phyloP scores from a whole-genome alignment of 2,329 filamentous ascomycete genomes.

The Gnomoniopsis sp. region DNA sequence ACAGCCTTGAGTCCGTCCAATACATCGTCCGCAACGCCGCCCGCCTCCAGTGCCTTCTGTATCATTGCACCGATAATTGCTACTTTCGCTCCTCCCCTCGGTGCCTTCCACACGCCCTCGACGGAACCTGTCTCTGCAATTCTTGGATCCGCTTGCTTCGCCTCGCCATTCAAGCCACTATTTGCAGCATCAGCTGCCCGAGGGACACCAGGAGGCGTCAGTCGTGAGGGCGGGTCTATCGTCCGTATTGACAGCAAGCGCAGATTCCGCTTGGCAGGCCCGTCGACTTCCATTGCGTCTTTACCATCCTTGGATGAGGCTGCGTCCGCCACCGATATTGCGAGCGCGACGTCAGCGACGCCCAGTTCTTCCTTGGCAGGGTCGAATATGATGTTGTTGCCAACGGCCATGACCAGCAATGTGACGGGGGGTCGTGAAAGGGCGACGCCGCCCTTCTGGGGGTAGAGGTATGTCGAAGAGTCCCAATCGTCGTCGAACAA shows the following conservation, averaged over 20 bases:
- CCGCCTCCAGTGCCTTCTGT: constrained; percentile 69
- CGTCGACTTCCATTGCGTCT: constrained; percentile 40
- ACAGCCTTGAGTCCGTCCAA: constrained; percentile 76
- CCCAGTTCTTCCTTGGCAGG: constrained; percentile 87
- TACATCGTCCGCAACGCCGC: constrained; percentile 83
- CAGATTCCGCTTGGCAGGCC: constrained; percentile 38
- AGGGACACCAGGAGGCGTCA: constrained; percentile 69
- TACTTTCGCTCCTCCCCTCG: constrained; percentile 78
- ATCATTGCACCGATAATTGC: constrained; percentile 70
- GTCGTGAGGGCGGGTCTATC: constrained; percentile 69
- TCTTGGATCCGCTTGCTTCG: constrained; percentile 33
- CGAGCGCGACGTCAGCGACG: constrained; percentile 85
- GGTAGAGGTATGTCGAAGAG: constrained; percentile 74
- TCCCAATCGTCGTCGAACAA: constrained; percentile 99
- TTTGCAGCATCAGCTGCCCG: constrained; percentile 57
- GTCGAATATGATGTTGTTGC: constrained; percentile 89
- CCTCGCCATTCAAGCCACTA: constrained; percentile 34
- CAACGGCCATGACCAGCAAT: constrained; percentile 82
- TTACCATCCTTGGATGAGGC: constrained; percentile 14
- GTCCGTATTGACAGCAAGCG: constrained; percentile 67
- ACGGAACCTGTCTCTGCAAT: constrained; percentile 51
- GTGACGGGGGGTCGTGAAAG: constrained; percentile 74
- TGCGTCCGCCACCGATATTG: constrained; percentile 69
- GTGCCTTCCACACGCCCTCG: constrained; percentile 82
- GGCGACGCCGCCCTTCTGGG: constrained; percentile 37